Conservation (phyloP, 495 filamentous ascomycete genomes). For the Margaritispora aquatica region DNA sequence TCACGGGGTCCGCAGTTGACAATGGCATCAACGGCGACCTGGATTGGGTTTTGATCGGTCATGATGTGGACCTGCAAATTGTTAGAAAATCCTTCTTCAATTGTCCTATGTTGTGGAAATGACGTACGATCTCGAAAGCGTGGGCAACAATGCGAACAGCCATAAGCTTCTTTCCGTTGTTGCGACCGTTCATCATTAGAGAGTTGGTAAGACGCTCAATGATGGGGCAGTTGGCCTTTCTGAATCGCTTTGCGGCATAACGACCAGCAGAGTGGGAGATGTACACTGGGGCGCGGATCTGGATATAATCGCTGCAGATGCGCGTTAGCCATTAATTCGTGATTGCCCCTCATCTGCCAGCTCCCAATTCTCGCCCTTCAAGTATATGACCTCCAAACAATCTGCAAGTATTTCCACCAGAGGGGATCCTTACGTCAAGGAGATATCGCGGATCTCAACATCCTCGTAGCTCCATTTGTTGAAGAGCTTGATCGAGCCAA, state of each 20-base stretch:
- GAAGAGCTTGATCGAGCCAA: conserved; percentile 96
- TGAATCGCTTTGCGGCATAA: conserved; percentile 98
- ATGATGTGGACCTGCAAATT: conserved; percentile 91
- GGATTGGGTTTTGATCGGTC: conserved; percentile 99
- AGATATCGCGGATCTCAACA: conserved; percentile 99
- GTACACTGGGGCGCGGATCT: conserved; percentile 98
- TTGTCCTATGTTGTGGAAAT: not conserved
- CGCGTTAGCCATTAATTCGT: conserved; percentile 37
- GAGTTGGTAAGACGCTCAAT: conserved; percentile 99
- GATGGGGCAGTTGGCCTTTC: conserved; percentile 99
- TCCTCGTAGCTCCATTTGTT: conserved; percentile 97
- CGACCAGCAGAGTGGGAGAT: conserved; percentile 96
- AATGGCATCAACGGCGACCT: conserved; percentile 98
- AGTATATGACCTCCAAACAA: not conserved
- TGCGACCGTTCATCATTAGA: conserved; percentile 99
- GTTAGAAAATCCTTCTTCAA: conserved; percentile 6
- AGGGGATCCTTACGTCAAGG: conserved; percentile 79
- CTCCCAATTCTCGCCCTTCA: not conserved
- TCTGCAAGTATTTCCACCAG: too few species aligned
- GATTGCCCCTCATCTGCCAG: conserved; percentile 1
- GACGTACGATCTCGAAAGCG: conserved; percentile 95
- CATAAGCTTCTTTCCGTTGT: conserved; percentile 99
- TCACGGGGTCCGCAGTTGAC: conserved; percentile 99
- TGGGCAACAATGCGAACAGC: conserved; percentile 98
- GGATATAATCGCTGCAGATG: conserved; percentile 87